Conservation (phyloP, 75 land plant genomes). For the Larix kaempferi region DNA sequence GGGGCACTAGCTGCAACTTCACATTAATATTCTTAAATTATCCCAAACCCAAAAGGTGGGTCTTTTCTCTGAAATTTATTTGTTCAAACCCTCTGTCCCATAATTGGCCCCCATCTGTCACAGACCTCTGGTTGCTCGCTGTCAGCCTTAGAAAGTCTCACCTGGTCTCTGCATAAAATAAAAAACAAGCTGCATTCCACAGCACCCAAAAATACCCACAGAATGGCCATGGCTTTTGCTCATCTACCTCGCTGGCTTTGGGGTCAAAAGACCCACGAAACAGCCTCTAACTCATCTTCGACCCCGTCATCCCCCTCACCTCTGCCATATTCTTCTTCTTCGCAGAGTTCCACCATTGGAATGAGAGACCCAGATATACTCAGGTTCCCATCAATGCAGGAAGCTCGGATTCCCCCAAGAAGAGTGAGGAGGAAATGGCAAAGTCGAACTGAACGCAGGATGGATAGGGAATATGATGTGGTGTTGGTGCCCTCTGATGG, state of each 20-base stretch:
- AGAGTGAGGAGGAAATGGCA: constrained; percentile 39
- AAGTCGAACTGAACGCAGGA: constrained; percentile 32
- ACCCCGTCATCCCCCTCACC: constrained; percentile 17
- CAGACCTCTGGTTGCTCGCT: too few relatives aligned
- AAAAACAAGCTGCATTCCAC: too few relatives aligned
- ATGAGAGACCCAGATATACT: constrained; percentile 25
- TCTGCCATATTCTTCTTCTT: neutral
- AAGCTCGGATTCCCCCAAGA: constrained; percentile 12
- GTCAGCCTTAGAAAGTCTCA: too few relatives aligned
- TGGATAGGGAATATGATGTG: constrained; percentile 72
- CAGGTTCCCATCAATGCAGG: constrained; percentile 27
- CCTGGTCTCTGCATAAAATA: too few relatives aligned
- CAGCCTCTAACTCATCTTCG: neutral
- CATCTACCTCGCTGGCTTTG: constrained; percentile 38
- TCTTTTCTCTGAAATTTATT: too few relatives aligned
- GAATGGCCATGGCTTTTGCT: constrained; percentile 39
- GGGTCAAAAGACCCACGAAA: constrained; percentile 35
- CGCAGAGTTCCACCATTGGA: constrained; percentile 11
- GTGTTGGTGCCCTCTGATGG: constrained; percentile 86
- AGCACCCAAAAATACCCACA: too few relatives aligned
- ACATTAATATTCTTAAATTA: too few relatives aligned
- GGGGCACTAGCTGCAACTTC: too few relatives aligned
- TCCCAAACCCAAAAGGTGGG: too few relatives aligned
- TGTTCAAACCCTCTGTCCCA: too few relatives aligned
- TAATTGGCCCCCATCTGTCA: too few relatives aligned